Base-by-base conservation (phyloP, 352 stramenopile species). In the Globisporangium mamillatum region DNA sequence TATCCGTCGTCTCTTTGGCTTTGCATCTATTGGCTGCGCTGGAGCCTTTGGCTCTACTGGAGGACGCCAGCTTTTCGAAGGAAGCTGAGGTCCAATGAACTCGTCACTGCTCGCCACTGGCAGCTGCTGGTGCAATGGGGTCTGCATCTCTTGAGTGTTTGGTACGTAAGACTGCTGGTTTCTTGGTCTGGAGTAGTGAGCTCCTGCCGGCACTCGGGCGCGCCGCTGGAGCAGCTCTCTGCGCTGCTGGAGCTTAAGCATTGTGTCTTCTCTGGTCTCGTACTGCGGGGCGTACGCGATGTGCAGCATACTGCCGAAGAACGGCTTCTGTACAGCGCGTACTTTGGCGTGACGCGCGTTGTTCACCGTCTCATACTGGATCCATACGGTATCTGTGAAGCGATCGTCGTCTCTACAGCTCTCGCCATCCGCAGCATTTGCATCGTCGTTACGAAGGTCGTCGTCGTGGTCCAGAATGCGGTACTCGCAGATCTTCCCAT, bases 291-390 rank as follows among this genome's bases (percentile, higher is more conserved):
- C 81, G 70, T 94, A 94, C 9, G 70, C 73, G 29, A 94, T 78
- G 46, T 86, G 69, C 22, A 94, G 59, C 24, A 85, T 76, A 56
- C 68, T 89, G 14, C 86, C 84, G 50, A 81, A 89, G 62, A 94
- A 90, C 7, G 84, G 78, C 57, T 85, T 91, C 62, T 81, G 79
- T n/a, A 77, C 75, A 10, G 69, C 77, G 18, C 78, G 76, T 44
- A 64, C 70, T 68, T 94, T 92, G 25, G 86, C 86, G 56, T 89
- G 79, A 8, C 86, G 82, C 53, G 86, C 84, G 22, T 90, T 90
- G 65, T 89, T 90, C 36, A 90, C 79, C 32, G 78, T 90, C 71
- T 90, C 84, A 71, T 90, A 94, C 57, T 91, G 66, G 29, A 94
- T 67, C 84, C 82, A 92, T 16, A 94, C 64, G 1, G 76, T 72